phyloP scores from a whole-genome alignment of 1,139 yeast species.

The Kodamaea sp. region DNA sequence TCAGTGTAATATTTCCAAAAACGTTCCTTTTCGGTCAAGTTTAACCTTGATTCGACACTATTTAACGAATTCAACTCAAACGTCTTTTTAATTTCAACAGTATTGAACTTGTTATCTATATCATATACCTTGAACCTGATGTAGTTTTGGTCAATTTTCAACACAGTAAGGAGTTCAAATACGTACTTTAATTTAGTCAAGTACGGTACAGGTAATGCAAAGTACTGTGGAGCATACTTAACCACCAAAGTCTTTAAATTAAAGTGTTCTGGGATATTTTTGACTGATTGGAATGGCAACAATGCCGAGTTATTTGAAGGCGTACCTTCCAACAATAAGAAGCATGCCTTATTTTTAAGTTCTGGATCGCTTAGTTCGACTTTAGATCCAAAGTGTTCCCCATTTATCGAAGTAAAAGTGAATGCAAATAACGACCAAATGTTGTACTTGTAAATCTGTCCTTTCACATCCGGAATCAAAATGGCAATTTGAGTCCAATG shows the following conservation, averaged over 20 bases:
- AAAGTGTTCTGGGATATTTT: conserved; percentile 15
- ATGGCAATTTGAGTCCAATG: conserved; percentile 31
- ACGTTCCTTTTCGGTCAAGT: conserved; percentile 26
- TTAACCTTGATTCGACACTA: conserved; percentile 25
- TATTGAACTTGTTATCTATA: conserved; percentile 17
- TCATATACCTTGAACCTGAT: conserved; percentile 27
- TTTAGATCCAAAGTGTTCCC: conserved; percentile 14
- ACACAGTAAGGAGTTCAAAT: conserved; percentile 24
- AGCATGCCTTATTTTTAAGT: conserved; percentile 35
- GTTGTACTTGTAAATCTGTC: conserved; percentile 34
- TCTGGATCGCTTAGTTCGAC: conserved; percentile 9
- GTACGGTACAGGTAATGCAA: conserved; percentile 34
- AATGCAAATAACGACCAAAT: conserved; percentile 32
- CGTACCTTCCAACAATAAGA: conserved; percentile 63
- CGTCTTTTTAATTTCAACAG: conserved; percentile 18
- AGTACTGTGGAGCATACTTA: conserved; percentile 35
- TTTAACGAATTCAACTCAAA: conserved; percentile 32
- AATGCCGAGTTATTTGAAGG: conserved; percentile 62
- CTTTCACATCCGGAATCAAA: conserved; percentile 42
- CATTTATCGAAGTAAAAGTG: conserved; percentile 21
- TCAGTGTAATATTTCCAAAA: conserved; percentile 33
- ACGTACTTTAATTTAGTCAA: conserved; percentile 21
- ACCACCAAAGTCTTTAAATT: conserved; percentile 43
- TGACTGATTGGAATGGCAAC: conserved; percentile 37
- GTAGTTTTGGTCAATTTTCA: conserved; percentile 15